These are phyloP conservation scores for Apiotrichum gracile DNA, from an alignment of 1,284 basidiomycete species.

Conservation along the genomic window DNA sequence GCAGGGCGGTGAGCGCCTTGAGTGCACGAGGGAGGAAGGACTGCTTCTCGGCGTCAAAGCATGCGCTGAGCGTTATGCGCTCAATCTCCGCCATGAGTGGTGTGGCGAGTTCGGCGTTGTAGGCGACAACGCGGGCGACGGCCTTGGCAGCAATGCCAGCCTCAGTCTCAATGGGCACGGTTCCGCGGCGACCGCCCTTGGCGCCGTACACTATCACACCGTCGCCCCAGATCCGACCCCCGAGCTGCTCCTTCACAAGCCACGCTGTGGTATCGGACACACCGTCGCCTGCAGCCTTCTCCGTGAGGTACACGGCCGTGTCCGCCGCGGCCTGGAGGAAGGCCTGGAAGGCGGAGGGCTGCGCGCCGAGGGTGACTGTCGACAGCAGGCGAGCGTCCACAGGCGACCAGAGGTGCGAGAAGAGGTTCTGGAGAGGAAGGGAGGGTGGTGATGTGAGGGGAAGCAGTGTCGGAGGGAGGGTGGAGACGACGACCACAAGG, in stretches of 20 bases:
- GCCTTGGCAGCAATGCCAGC: conserved; percentile 29
- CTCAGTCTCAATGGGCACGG: conserved; percentile 25
- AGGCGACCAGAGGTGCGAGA: conserved; percentile 42
- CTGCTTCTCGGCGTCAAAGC: conserved; percentile 10
- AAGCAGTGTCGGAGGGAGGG: conserved; percentile 30
- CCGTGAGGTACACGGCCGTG: conserved; percentile 26
- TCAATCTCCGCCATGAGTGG: conserved; percentile 58
- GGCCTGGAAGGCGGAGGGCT: conserved; percentile 36
- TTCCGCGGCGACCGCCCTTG: conserved; percentile 22
- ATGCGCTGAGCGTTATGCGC: conserved; percentile 61
- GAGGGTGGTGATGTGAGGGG: conserved; percentile 22
- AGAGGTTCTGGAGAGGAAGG: conserved; percentile 28
- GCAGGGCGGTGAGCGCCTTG: conserved; percentile 6
- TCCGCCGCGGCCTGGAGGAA: conserved; percentile 37
- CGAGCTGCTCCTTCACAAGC: conserved; percentile 35
- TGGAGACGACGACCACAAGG: conserved; percentile 39
- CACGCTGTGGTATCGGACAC: conserved; percentile 21
- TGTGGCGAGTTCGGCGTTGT: conserved; percentile 59
- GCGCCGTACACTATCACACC: conserved; percentile 37
- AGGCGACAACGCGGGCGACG: conserved; percentile 14
- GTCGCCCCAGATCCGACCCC: conserved; percentile 32
- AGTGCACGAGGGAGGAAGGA: conserved; percentile 18
- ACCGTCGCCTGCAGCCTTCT: conserved; percentile 4
- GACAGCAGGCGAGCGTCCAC: conserved; percentile 40
- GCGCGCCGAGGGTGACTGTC: conserved; percentile 33